These are phyloP conservation scores for Papiliotrema nemorosa DNA, from an alignment of 1,284 basidiomycete genomes.

Conservation along the genomic window DNA sequence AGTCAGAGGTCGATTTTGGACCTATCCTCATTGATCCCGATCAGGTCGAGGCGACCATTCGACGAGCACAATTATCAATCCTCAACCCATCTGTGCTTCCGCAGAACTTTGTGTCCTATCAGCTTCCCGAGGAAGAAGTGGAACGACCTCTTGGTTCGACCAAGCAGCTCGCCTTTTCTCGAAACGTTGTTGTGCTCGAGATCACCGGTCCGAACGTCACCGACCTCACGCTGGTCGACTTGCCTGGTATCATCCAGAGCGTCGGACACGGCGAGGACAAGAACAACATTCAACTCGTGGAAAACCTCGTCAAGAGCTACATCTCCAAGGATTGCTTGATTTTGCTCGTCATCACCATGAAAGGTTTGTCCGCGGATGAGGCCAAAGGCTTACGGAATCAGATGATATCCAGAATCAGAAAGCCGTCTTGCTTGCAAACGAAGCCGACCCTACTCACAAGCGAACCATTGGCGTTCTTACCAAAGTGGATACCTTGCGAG, in stretches of 20 bases:
- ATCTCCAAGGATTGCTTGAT: conserved; percentile 8
- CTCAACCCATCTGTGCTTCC: conserved; percentile 6
- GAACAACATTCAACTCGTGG: conserved; percentile 3
- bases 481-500: conserved; percentile 10
- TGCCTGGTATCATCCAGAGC: conserved; percentile 11
- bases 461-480: conserved; percentile 15
- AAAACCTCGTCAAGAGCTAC: conserved; percentile 8
- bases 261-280: conserved; percentile 1
- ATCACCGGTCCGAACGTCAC: conserved; percentile 9
- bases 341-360: conserved; percentile 12
- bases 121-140: neutral
- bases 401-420: conserved; percentile 15
- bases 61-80: conserved; percentile 9
- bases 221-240: conserved; percentile 12
- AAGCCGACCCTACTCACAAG: conserved; percentile 2
- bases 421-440: conserved; percentile 3
- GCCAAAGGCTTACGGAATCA: neutral
- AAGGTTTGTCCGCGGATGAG: conserved; percentile 1
- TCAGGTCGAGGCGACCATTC: conserved; percentile 4
- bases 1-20: conserved; percentile 5
- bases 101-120: conserved; percentile 3
- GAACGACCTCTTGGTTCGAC: conserved; percentile 1
- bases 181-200: conserved; percentile 8
- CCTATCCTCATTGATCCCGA: neutral
- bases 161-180: conserved; percentile 6